These are phyloP conservation scores for Cryptococcus sp. DNA, from an alignment of 1,284 basidiomycete species.

Conservation along the genomic window DNA sequence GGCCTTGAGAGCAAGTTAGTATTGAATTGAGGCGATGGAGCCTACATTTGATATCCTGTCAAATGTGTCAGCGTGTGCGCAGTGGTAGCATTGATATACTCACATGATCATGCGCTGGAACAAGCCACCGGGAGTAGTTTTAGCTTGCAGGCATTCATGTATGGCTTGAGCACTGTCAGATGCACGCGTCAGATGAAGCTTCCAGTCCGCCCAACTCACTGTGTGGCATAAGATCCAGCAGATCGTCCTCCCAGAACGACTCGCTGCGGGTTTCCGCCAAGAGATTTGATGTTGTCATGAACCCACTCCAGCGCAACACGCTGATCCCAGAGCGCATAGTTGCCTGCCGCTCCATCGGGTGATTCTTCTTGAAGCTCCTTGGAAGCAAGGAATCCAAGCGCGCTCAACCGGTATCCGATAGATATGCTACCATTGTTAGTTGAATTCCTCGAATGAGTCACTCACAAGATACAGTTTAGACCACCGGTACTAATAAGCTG, in stretches of 20 bases:
- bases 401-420: conserved; percentile 60
- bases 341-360: conserved; percentile 50
- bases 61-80: background rate
- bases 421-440: conserved; percentile 10
- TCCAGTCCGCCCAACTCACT: conserved; percentile 13
- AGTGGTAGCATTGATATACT: background rate
- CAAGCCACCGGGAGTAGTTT: conserved; percentile 7
- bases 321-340: conserved; percentile 56
- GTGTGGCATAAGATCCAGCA: conserved; percentile 56
- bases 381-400: conserved; percentile 56
- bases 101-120: conserved; percentile 13
- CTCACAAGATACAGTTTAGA: conserved; percentile 23
- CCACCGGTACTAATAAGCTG: conserved; percentile 10
- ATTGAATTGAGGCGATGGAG: background rate
- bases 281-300: conserved; percentile 40
- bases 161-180: conserved; percentile 4
- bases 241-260: conserved; percentile 61
- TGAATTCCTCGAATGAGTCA: background rate
- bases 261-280: conserved; percentile 47
- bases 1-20: conserved; percentile 2
- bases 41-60: conserved; percentile 9
- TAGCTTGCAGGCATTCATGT: conserved; percentile 9
- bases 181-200: background rate
- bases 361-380: conserved; percentile 8
- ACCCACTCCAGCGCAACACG: conserved; percentile 46